Evolutionary conservation across 768 basidiomycete genomes (phyloP).

Genomic region (Hypholoma sublateritium): DNA sequence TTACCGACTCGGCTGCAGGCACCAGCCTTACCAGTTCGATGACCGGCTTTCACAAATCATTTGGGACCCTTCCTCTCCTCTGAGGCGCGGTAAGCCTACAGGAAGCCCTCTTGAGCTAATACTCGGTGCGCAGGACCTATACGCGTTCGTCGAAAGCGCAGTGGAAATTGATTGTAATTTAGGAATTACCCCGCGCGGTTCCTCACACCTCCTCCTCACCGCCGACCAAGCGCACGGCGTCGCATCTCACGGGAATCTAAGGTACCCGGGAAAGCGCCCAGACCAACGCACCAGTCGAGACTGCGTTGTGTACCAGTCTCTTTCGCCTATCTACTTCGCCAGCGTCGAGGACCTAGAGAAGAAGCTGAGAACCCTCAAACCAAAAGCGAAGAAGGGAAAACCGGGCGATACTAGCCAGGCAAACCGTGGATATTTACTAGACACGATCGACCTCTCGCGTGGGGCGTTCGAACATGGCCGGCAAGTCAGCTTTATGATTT

Average conservation of each 20-base stretch:
- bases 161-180: background rate
- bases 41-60: slow-evolving; percentile 25
- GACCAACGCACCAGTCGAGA: slow-evolving; percentile 28
- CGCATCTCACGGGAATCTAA: background rate
- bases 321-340: slow-evolving; percentile 45
- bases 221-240: slow-evolving; percentile 28
- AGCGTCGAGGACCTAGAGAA: slow-evolving; percentile 28
- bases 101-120: slow-evolving; percentile 35
- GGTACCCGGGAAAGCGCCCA: background rate
- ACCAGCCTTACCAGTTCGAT: slow-evolving; percentile 30
- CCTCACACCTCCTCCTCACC: slow-evolving; percentile 45
- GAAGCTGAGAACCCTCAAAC: slow-evolving; percentile 39
- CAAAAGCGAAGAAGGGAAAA: slow-evolving; percentile 37
- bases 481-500: slow-evolving; percentile 20
- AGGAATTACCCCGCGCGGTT: slow-evolving; percentile 46
- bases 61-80: background rate
- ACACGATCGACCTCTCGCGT: slow-evolving; percentile 26
- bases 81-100: background rate
- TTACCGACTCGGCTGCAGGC: background rate
- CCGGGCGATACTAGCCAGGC: slow-evolving; percentile 41
- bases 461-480: slow-evolving; percentile 50
- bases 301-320: slow-evolving; percentile 26
- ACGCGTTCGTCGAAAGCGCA: background rate
- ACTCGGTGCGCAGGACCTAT: slow-evolving; percentile 32
- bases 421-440: slow-evolving; percentile 34